These are phyloP conservation scores for Chloropicon primus DNA, from an alignment of 139 green algal species.

Conservation along the genomic window DNA sequence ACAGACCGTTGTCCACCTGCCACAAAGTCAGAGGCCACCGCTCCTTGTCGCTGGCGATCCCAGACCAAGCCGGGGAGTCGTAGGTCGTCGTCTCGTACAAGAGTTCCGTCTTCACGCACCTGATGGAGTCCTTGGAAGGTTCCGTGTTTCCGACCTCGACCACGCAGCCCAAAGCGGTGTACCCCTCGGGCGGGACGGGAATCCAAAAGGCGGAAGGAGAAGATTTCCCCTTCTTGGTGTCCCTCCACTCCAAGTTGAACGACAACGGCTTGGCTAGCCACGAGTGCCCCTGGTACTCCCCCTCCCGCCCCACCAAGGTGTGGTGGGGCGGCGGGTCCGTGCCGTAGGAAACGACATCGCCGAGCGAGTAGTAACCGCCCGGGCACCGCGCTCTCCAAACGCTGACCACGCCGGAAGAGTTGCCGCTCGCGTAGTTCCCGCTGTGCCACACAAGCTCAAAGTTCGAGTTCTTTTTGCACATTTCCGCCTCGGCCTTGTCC, in stretches of 20 bases:
- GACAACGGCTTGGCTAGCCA: constrained; percentile 33
- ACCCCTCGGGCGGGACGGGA: constrained; percentile 42
- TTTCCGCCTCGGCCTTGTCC: not conserved
- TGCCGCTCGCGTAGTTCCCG: not conserved
- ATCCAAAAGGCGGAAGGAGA: constrained; percentile 37
- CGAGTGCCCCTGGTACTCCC: not conserved
- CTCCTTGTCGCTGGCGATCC: not conserved
- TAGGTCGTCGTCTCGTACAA: not conserved
- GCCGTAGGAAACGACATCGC: not conserved
- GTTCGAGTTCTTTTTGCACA: not conserved
- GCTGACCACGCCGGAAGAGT: not conserved
- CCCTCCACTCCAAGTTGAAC: constrained; percentile 36
- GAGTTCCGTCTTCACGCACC: not conserved
- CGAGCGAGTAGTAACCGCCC: not conserved
- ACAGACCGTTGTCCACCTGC: not conserved
- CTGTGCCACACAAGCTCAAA: not conserved
- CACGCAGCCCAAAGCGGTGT: constrained; percentile 60
- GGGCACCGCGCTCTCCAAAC: not conserved
- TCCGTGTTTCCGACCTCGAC: constrained; percentile 6
- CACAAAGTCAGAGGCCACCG: not conserved
- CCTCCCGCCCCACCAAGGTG: not conserved
- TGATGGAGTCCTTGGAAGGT: not conserved
- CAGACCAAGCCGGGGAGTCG: not conserved
- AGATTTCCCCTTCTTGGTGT: constrained; percentile 8
- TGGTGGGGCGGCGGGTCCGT: not conserved